Conservation (phyloP, 2,329 filamentous ascomycete genomes). For the Mollisiaceae sp. region DNA sequence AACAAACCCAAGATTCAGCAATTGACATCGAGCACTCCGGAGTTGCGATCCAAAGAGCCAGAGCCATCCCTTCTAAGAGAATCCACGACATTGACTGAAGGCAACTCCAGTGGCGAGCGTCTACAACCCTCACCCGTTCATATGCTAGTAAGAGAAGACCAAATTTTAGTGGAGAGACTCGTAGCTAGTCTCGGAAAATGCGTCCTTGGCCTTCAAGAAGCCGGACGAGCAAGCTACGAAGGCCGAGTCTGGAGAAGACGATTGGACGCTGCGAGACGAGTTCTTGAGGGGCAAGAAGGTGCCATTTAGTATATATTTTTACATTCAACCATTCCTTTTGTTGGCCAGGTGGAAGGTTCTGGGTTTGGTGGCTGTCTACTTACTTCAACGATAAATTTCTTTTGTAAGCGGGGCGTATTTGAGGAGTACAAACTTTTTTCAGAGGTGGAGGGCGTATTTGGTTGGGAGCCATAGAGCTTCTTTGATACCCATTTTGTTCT, state of each 20-base stretch:
- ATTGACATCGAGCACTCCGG: conserved; percentile 17
- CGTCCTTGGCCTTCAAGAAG: conserved; percentile 62
- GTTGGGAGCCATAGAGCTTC: conserved; percentile 18
- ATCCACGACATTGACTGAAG: conserved; percentile 28
- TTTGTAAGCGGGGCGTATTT: conserved; percentile 5
- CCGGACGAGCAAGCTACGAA: conserved; percentile 59
- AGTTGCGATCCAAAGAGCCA: conserved; percentile 22
- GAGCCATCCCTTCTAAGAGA: conserved; percentile 29
- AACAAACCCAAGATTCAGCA: conserved; percentile 50
- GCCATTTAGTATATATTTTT: conserved; percentile 24
- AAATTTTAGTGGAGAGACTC: conserved; percentile 62
- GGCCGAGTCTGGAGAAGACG: conserved; percentile 69
- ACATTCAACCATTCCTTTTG: conserved; percentile 7
- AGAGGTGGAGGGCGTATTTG: conserved; percentile 21
- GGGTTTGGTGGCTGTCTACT: neutral
- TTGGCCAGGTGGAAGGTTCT: neutral
- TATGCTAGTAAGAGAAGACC: conserved; percentile 55
- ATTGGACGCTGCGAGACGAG: conserved; percentile 74
- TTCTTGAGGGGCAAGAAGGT: conserved; percentile 72
- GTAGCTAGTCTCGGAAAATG: conserved; percentile 65
- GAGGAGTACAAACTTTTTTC: neutral
- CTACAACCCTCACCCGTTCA: conserved; percentile 38
- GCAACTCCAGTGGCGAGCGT: conserved; percentile 21
- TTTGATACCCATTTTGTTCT: conserved; percentile 34
- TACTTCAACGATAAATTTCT: conserved; percentile 8